A percentile compares a stretch with the other conserved stretches of the same genome.
Evolutionary conservation across 2,329 filamentous ascomycete species (phyloP).

Genomic region (Neobulgaria alba): DNA sequence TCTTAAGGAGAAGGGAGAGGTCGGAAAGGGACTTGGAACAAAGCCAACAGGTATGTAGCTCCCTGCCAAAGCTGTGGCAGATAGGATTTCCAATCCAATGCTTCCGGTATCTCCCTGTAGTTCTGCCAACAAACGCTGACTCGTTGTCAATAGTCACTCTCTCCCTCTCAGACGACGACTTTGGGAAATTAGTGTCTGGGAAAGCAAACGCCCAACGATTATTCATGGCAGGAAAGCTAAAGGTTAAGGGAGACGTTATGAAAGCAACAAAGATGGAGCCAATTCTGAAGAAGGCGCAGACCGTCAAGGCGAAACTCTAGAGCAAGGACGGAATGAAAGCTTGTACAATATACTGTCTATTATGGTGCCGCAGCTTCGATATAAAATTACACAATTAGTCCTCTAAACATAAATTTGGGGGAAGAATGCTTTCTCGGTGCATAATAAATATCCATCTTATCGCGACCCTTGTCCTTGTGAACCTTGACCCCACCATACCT

Average conservation of each 20-base stretch:
- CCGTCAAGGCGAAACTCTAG: conserved; percentile 72
- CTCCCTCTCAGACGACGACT: conserved; percentile 75
- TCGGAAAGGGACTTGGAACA: conserved; percentile 66
- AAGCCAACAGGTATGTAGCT: conserved; percentile 69
- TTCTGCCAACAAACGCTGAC: conserved; percentile 4
- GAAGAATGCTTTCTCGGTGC: too few species aligned
- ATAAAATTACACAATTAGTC: too few species aligned
- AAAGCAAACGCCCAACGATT: conserved; percentile 91
- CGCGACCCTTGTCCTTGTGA: too few species aligned
- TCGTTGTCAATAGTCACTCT: conserved; percentile 60
- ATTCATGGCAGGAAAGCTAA: conserved; percentile 95
- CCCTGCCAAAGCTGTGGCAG: not conserved
- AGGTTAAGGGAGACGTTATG: conserved; percentile 98
- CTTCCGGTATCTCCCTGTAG: not conserved
- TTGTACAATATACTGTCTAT: not conserved
- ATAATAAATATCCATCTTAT: too few species aligned
- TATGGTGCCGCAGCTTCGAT: too few species aligned
- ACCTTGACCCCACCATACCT: too few species aligned
- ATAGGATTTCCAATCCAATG: not conserved
- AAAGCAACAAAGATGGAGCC: conserved; percentile 96
- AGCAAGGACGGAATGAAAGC: conserved; percentile 7
- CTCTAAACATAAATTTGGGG: too few species aligned
- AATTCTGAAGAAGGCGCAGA: conserved; percentile 78
- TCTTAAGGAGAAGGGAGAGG: conserved; percentile 79
- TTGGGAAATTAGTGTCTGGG: conserved; percentile 71